phyloP scores from a whole-genome alignment of 805 yeast species.

The Scheffersomyces lignosus region DNA sequence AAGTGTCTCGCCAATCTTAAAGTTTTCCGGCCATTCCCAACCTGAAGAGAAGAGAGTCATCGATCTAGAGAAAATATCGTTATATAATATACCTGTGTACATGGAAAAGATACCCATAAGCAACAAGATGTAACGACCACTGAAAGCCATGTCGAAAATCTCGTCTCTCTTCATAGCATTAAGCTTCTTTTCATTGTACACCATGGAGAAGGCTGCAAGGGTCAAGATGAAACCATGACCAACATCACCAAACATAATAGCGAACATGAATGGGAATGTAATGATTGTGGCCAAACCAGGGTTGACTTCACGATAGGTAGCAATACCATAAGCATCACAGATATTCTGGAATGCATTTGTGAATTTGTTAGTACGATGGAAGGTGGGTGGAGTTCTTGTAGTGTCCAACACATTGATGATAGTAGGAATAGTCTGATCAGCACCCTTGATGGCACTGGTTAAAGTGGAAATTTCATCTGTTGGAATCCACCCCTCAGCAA shows the following conservation, averaged over 20 bases:
- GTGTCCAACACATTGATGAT: slow-evolving; percentile 60
- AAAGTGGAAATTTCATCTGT: slow-evolving; percentile 68
- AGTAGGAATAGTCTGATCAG: slow-evolving; percentile 52
- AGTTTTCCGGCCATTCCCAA: slow-evolving; percentile 66
- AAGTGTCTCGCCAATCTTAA: slow-evolving; percentile 33
- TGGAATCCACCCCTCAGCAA: slow-evolving; percentile 98
- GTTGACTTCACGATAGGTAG: slow-evolving; percentile 72
- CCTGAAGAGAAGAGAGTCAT: slow-evolving; percentile 68
- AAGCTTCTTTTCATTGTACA: slow-evolving; percentile 53
- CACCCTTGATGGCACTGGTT: slow-evolving; percentile 62
- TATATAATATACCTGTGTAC: slow-evolving; percentile 72
- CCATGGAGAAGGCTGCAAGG: slow-evolving; percentile 54
- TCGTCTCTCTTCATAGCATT: slow-evolving; percentile 62
- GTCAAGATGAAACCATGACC: slow-evolving; percentile 73
- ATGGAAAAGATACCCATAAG: slow-evolving; percentile 73
- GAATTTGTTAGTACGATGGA: slow-evolving; percentile 67
- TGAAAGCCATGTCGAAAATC: slow-evolving; percentile 74
- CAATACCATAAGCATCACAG: slow-evolving; percentile 76
- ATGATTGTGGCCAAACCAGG: slow-evolving; percentile 74
- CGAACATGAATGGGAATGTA: slow-evolving; percentile 81
- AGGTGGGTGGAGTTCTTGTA: slow-evolving; percentile 69
- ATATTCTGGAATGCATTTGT: slow-evolving; percentile 69
- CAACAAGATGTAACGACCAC: slow-evolving; percentile 67
- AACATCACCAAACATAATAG: slow-evolving; percentile 81
- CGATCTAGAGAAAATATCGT: slow-evolving; percentile 69